These are phyloP conservation scores for Agastache rugosa DNA, from an alignment of 257 asterid species.

Conservation along the genomic window DNA sequence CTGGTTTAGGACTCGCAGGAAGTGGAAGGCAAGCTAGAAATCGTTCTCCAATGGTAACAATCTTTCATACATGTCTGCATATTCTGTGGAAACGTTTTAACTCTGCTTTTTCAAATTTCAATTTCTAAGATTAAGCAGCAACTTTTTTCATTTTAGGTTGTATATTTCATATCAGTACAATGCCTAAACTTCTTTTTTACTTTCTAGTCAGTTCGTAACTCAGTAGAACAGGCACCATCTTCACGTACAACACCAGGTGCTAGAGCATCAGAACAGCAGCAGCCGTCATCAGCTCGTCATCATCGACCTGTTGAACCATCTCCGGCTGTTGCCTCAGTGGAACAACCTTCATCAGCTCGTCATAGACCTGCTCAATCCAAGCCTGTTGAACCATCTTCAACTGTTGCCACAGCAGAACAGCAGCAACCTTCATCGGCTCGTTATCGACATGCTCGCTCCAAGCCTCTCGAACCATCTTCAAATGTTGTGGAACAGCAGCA, in stretches of 20 bases:
- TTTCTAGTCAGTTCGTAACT: slow-evolving; percentile 71
- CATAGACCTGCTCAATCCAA: neutral
- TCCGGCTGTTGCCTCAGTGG: neutral
- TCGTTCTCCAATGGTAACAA: slow-evolving; percentile 74
- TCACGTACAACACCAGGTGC: slow-evolving; percentile 46
- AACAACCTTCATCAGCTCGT: slow-evolving; percentile 19
- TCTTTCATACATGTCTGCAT: neutral
- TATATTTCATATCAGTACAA: slow-evolving; percentile 21
- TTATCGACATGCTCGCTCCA: neutral
- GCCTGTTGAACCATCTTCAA: neutral
- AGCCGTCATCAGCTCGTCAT: slow-evolving; percentile 51
- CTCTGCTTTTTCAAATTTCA: no score
- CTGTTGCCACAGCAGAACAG: neutral
- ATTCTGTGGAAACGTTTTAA: neutral
- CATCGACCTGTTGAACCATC: slow-evolving; percentile 32
- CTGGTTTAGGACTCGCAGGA: slow-evolving; percentile 80
- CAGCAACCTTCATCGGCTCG: slow-evolving; percentile 25
- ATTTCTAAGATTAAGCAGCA: neutral
- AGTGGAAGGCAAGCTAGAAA: slow-evolving; percentile 53
- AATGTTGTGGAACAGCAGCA: neutral
- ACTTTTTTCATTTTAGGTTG: neutral
- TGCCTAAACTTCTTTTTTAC: slow-evolving; percentile 39
- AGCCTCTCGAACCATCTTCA: slow-evolving; percentile 17
- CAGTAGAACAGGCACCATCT: slow-evolving; percentile 48
- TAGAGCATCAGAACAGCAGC: slow-evolving; percentile 55